Evolutionary conservation across 257 asterid species (phyloP).

Genomic region (Rauvolfia tetraphylla): DNA sequence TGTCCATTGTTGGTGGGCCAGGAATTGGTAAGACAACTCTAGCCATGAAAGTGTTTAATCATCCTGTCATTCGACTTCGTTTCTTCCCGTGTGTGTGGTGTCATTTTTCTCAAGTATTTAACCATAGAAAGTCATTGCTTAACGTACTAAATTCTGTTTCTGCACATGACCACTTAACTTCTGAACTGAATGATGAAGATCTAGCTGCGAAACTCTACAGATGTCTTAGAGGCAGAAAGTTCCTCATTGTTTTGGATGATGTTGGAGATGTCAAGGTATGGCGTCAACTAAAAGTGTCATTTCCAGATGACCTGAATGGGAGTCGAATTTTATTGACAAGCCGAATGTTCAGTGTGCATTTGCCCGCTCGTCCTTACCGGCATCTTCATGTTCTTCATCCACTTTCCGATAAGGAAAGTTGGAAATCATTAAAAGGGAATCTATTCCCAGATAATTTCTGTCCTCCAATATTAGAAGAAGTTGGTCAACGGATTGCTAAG

Average conservation of each 20-base stretch:
- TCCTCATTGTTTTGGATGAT: slow-evolving; percentile 13
- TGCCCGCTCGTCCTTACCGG: too few relatives aligned
- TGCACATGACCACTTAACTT: too few relatives aligned
- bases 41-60: not conserved
- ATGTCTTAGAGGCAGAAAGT: not conserved
- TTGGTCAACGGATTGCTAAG: not conserved
- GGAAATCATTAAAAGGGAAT: not conserved
- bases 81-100: not conserved
- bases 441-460: not conserved
- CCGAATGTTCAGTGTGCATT: not conserved
- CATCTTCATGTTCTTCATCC: not conserved
- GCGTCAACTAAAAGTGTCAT: not conserved
- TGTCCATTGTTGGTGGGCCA: slow-evolving; percentile 7
- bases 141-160: not conserved
- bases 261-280: slow-evolving; percentile 3
- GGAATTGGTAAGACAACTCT: slow-evolving; percentile 13
- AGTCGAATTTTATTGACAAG: slow-evolving; percentile 12
- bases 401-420: not conserved
- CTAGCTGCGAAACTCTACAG: not conserved
- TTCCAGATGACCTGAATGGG: slow-evolving; percentile 1
- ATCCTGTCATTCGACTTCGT: not conserved
- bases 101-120: not conserved
- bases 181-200: not conserved
- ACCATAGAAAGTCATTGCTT: not conserved
- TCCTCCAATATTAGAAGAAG: not conserved